Evolutionary conservation across 768 basidiomycete genomes (phyloP), one percentile per base, ranked within the genome.

Genomic region (Lentinula guzmanii): DNA sequence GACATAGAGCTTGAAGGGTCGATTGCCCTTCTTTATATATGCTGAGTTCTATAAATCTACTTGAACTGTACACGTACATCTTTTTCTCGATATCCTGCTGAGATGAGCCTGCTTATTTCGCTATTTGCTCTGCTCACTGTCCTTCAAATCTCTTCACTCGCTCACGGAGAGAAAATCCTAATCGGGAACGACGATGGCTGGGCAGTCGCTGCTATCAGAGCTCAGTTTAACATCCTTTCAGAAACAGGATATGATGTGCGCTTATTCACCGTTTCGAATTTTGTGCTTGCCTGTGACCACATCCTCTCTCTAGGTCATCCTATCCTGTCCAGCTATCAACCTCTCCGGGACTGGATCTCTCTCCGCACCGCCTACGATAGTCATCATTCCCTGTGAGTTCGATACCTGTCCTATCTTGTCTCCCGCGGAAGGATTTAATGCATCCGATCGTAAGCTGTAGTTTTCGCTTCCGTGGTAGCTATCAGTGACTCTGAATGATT

Each of bases 251-350:
- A 79, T 48, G 3, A 76, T 60, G 50, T 60, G 8, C 21, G n/a
- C 7, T 7, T 52, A 33, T 57, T 11, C 34, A 16, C 45, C 46
- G 9, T 16, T 24, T 61, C 16, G 33, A 0, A 4, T 42, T 35
- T 4, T 33, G 18, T 13, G 18, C 28, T 24, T 13, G 21, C 9
- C 9, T 11, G 6, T 33, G 4, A 28, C 41, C 28, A 15, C 5
- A 2, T 34, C 31, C 34, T 46, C 7, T 33, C 4, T 37, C 21
- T 50, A 80, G 78, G 76, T 78, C 15, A 67, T 82, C n/a, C 67
- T 83, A 2, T 82, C 80, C 15, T 72, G 74, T 5, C 81, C 82
- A 1, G 77, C 82, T 6, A 70, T 73, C 45, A 76, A 82, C 65
- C 65, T 75, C 62, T 81, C 79, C 13, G 82, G 80, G 7, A 76